Evolutionary conservation across 176 grass and related monocot genomes (phyloP).

Genomic region (Triticum monococcum): DNA sequence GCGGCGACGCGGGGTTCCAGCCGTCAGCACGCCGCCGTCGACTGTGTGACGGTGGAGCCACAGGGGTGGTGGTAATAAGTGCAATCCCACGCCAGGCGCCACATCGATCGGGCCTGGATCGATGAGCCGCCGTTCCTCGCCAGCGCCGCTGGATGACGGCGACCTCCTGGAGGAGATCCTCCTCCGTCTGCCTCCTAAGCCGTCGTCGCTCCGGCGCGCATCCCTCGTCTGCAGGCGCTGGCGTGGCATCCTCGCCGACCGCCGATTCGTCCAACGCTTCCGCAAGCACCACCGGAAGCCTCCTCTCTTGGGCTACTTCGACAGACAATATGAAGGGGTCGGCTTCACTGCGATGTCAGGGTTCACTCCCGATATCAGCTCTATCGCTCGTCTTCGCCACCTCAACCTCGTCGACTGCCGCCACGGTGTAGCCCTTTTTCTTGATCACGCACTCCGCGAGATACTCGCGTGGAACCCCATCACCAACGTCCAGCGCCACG

Average conservation of each 20-base stretch:
- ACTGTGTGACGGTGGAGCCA: no score
- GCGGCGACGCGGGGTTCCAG: no score
- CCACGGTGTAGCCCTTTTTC: not conserved
- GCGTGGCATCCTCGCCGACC: no score
- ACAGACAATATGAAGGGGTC: not conserved
- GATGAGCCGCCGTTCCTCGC: no score
- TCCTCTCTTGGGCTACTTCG: not conserved
- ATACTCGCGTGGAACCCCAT: not conserved
- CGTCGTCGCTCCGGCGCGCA: not conserved
- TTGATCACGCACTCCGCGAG: not conserved
- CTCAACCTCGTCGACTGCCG: not conserved
- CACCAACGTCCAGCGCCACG: not conserved
- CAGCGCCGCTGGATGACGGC: no score
- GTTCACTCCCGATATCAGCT: not conserved
- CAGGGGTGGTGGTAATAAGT: no score
- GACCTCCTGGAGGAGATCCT: not conserved
- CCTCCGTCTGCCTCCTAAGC: not conserved
- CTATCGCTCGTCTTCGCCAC: not conserved
- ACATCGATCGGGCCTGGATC: no score
- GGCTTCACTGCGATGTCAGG: not conserved
- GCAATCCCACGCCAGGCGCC: no score
- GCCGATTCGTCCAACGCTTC: no score
- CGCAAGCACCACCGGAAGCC: no score
- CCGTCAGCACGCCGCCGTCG: no score
- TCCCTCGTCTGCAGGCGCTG: no score